A percentile compares a stretch with the other conserved stretches of the same genome.
Evolutionary conservation across 2,329 filamentous ascomycete species (phyloP).

Genomic region (Penicillium olsonii): DNA sequence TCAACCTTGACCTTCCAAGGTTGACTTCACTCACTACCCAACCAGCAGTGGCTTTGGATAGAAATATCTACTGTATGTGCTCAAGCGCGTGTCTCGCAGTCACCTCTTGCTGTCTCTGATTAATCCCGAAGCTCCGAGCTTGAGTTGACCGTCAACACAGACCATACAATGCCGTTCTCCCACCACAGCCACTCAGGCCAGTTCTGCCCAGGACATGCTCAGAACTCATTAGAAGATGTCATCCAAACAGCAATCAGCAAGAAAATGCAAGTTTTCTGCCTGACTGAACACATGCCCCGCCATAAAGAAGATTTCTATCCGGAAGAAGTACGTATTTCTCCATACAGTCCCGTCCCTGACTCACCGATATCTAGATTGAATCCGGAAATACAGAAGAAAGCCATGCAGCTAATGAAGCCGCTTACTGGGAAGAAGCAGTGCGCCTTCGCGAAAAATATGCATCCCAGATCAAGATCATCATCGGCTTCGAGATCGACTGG

Average conservation of each 20-base stretch:
- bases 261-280: conserved; percentile 78
- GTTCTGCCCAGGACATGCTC: conserved; percentile 90
- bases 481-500: conserved; percentile 94
- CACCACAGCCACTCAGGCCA: conserved; percentile 98
- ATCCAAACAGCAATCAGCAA: conserved; percentile 74
- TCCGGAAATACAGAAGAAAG: conserved; percentile 32
- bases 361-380: conserved; percentile 28
- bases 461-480: conserved; percentile 71
- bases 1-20: no score
- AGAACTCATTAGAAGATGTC: conserved; percentile 80
- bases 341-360: neutral
- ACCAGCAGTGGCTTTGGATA: no score
- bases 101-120: no score
- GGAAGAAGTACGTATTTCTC: conserved; percentile 67
- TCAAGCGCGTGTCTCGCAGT: no score
- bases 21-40: no score
- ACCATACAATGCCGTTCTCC: conserved; percentile 77
- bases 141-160: neutral
- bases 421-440: conserved; percentile 74
- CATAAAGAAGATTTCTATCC: conserved; percentile 81
- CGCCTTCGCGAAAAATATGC: conserved; percentile 72
- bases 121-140: neutral
- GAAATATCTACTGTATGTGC: no score
- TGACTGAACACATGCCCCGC: conserved; percentile 96
- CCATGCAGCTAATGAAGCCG: conserved; percentile 52